These are phyloP conservation scores for Aspergillus sp. DNA, from an alignment of 2,329 filamentous ascomycete species.

Conservation along the genomic window DNA sequence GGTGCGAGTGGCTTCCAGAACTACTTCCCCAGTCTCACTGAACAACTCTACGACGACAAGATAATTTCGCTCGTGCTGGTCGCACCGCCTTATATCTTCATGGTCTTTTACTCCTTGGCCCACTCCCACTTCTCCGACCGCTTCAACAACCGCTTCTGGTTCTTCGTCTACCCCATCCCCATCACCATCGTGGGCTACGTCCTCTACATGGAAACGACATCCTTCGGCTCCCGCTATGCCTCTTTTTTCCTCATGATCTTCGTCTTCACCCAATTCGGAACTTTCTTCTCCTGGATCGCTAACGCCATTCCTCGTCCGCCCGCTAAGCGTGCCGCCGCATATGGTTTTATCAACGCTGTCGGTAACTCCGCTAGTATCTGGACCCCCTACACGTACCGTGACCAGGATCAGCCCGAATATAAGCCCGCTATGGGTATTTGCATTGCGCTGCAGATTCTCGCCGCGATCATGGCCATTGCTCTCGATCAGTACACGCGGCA, in stretches of 20 bases:
- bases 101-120: conserved; percentile 36
- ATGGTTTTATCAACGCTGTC: conserved; percentile 46
- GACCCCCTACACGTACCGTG: conserved; percentile 40
- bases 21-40: conserved; percentile 46
- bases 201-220: conserved; percentile 46
- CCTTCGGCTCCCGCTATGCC: conserved; percentile 47
- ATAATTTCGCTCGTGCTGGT: conserved; percentile 42
- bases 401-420: conserved; percentile 31
- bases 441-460: conserved; percentile 27
- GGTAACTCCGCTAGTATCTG: conserved; percentile 44
- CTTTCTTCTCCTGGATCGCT: conserved; percentile 42
- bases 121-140: conserved; percentile 37
- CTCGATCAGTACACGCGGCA: conserved; percentile 25
- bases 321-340: conserved; percentile 45
- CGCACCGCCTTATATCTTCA: conserved; percentile 45
- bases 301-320: conserved; percentile 43
- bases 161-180: conserved; percentile 43
- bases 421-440: conserved; percentile 30
- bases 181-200: conserved; percentile 43
- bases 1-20: conserved; percentile 45
- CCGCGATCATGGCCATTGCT: conserved; percentile 17
- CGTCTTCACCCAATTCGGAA: conserved; percentile 14
- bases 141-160: conserved; percentile 39
- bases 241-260: conserved; percentile 46
- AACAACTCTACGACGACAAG: conserved; percentile 35